Evolutionary conservation across 163 green algal species (phyloP).

Genomic region (Scenedesmus sp.): DNA sequence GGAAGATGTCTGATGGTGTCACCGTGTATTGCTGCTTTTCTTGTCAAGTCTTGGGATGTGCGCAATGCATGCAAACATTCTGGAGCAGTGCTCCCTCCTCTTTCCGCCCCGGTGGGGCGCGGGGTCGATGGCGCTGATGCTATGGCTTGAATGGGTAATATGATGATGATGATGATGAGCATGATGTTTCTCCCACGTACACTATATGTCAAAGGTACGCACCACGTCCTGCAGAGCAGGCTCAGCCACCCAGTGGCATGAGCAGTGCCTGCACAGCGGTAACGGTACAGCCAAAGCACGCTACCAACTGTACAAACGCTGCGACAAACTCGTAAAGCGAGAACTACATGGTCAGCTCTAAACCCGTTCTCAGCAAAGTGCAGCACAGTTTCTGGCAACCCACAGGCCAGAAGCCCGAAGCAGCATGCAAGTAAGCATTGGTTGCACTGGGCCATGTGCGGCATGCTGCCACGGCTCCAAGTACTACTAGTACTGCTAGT

Average conservation of each 20-base stretch:
- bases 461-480: neutral
- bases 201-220: neutral
- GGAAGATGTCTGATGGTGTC: too few relatives aligned
- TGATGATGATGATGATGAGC: too few relatives aligned
- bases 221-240: neutral
- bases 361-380: neutral
- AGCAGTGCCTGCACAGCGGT: neutral
- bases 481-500: too few relatives aligned
- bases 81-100: too few relatives aligned
- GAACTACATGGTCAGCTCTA: neutral
- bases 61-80: too few relatives aligned
- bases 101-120: too few relatives aligned
- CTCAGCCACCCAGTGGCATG: neutral
- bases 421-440: neutral
- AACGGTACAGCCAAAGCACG: neutral
- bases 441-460: neutral
- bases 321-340: neutral
- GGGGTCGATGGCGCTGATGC: too few relatives aligned
- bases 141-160: too few relatives aligned
- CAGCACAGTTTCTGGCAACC: neutral
- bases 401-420: neutral
- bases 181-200: too few relatives aligned
- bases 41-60: too few relatives aligned
- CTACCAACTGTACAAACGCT: conserved; percentile 4
- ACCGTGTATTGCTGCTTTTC: too few relatives aligned